phyloP scores from a whole-genome alignment of 2,329 filamentous ascomycete genomes.

The Colletotrichum godetiae region DNA sequence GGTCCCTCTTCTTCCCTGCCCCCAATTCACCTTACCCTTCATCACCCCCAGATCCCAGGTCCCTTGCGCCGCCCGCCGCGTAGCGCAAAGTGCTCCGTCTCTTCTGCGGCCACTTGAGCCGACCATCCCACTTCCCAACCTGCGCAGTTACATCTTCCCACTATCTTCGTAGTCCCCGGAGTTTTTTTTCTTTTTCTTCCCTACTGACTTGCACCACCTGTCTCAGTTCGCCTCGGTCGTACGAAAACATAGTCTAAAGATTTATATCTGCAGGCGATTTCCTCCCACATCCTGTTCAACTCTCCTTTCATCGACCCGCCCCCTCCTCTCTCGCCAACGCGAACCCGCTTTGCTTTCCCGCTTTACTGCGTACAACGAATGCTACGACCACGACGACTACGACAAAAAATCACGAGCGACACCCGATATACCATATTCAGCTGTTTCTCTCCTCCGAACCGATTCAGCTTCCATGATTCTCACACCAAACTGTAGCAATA shows the following conservation, averaged over 20 bases:
- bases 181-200: background rate
- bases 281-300: background rate
- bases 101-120: conserved; percentile 14
- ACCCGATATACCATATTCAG: background rate
- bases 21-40: background rate
- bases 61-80: conserved; percentile 9
- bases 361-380: conserved; percentile 11
- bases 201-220: conserved; percentile 22
- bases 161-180: background rate
- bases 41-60: conserved; percentile 2
- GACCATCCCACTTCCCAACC: conserved; percentile 24
- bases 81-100: conserved; percentile 15
- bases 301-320: background rate
- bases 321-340: background rate
- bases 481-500: conserved; percentile 52
- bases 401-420: conserved; percentile 23
- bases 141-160: conserved; percentile 24
- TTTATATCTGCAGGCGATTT: background rate
- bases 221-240: conserved; percentile 9
- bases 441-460: conserved; percentile 32
- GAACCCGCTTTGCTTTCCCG: conserved; percentile 12
- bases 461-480: conserved; percentile 64
- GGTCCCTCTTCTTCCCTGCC: background rate
- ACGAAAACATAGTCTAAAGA: background rate
- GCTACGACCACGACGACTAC: background rate